These are phyloP conservation scores for Chalciporus chontae DNA, from an alignment of 768 basidiomycete species.

Conservation along the genomic window DNA sequence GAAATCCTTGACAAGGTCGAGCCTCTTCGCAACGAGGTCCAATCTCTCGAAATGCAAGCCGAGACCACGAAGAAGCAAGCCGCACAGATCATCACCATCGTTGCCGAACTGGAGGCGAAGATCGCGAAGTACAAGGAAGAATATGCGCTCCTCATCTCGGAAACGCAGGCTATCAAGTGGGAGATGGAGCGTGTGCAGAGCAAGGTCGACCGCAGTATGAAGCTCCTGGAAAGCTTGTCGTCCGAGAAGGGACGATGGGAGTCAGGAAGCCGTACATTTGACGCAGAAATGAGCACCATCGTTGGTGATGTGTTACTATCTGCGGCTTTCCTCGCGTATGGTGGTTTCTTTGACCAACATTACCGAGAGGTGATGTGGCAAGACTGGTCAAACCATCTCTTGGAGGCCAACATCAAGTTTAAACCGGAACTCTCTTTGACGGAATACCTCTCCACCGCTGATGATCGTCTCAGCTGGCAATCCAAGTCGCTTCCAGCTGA, in stretches of 20 bases:
- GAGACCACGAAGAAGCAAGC: slow-evolving; percentile 96
- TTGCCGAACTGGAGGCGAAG: slow-evolving; percentile 87
- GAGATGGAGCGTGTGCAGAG: slow-evolving; percentile 98
- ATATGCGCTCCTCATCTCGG: slow-evolving; percentile 93
- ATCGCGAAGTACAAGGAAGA: slow-evolving; percentile 95
- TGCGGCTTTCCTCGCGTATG: slow-evolving; percentile 94
- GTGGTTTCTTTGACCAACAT: slow-evolving; percentile 98
- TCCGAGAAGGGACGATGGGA: slow-evolving; percentile 97
- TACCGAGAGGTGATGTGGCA: slow-evolving; percentile 98
- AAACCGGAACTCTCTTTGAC: slow-evolving; percentile 89
- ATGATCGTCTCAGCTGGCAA: slow-evolving; percentile 94
- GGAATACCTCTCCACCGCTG: slow-evolving; percentile 95
- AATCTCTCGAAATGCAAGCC: slow-evolving; percentile 87
- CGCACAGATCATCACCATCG: slow-evolving; percentile 83
- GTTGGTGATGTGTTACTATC: slow-evolving; percentile 95
- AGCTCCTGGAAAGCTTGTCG: slow-evolving; percentile 86
- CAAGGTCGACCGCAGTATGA: slow-evolving; percentile 97
- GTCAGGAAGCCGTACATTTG: slow-evolving; percentile 89
- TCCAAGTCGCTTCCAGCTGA: slow-evolving; percentile 94
- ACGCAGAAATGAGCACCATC: slow-evolving; percentile 97
- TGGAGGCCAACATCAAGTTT: slow-evolving; percentile 87
- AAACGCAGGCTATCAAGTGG: slow-evolving; percentile 93
- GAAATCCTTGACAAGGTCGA: slow-evolving; percentile 97
- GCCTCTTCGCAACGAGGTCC: slow-evolving; percentile 92
- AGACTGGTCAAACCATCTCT: slow-evolving; percentile 86